Base-by-base conservation (phyloP, 2,329 filamentous ascomycete genomes). In the Alternaria dauci region DNA sequence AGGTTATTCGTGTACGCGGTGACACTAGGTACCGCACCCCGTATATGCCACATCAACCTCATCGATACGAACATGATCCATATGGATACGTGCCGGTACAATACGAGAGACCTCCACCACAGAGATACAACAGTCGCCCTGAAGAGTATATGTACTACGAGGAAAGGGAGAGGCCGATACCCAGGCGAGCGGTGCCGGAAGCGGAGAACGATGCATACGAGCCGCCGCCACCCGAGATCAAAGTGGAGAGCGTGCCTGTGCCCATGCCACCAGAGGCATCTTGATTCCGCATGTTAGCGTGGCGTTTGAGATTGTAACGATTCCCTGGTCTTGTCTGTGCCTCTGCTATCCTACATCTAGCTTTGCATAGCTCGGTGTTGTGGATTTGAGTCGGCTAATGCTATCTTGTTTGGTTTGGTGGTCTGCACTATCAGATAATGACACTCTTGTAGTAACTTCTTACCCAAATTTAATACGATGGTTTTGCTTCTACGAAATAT, bases 61-160 rank as follows among this genome's bases (percentile, higher is more conserved):
- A 56, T 16, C 67, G 72, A 18, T 78, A 75, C 53, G 73, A 76
- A 41, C 58, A 68, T 18, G 71, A 75, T 12, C 66, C 68, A 26
- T 69, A 76, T 26, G 67, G 71, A 51, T 76, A 77, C 46, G 62
- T 74, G 36, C 67, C 71, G 32, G 58, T 75, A 12, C 58, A 70
- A 38, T 76, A 76, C 46, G 71, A 76, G 43, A 67, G 71, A 4
- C 69, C 70, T 4, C 66, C 62, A 12, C 60, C 69, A 25, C 73
- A 71, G 32, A 59, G 71, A 23, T 70, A 72, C 59, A 70, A 70
- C 20, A 69, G 66, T 51, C 68, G 66, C 2, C 58, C 68, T 18
- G 67, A 70, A 25, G 65, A 70, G 53, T 74, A 75, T 46, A 63
- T 76, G 28, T 76, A 76, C 39, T 74, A 76, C 32, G 75, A 77